These are phyloP conservation scores for Lactarius akahatsu DNA, from an alignment of 768 basidiomycete species.

Conservation along the genomic window DNA sequence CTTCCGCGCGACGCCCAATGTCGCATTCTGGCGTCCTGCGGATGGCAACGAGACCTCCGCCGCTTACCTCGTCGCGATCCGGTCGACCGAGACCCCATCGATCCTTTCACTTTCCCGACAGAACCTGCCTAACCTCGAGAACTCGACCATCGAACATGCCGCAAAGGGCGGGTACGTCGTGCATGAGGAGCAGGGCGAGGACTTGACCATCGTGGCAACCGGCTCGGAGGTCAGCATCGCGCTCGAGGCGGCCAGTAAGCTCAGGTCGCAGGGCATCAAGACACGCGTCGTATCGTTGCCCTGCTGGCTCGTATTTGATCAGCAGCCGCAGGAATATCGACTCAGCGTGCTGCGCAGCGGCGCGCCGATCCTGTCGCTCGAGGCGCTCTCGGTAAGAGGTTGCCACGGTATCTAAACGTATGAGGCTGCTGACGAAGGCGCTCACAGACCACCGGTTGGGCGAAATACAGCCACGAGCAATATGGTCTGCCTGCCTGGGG, in stretches of 20 bases:
- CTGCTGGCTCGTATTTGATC: constrained; percentile 86
- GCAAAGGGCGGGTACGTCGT: constrained; percentile 86
- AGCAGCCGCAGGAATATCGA: constrained; percentile 75
- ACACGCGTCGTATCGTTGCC: constrained; percentile 85
- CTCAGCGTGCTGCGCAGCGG: constrained; percentile 85
- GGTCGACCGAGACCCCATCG: constrained; percentile 75
- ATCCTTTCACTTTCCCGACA: constrained; percentile 82
- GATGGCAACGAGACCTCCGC: constrained; percentile 98
- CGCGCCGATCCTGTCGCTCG: constrained; percentile 85
- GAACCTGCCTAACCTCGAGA: constrained; percentile 90
- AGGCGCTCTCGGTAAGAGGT: constrained; percentile 63
- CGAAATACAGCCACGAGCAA: constrained; percentile 89
- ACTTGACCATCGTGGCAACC: constrained; percentile 84
- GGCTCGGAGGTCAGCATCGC: constrained; percentile 90
- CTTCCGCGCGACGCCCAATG: constrained; percentile 87
- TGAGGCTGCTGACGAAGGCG: constrained; percentile 18
- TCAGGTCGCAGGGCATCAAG: constrained; percentile 75
- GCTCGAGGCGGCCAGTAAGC: constrained; percentile 79
- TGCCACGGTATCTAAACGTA: neutral
- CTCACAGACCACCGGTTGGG: constrained; percentile 71
- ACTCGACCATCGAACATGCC: constrained; percentile 82
- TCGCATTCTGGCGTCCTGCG: constrained; percentile 90
- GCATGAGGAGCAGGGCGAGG: constrained; percentile 75
- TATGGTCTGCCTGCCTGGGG: constrained; percentile 77
- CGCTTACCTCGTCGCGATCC: constrained; percentile 77